phyloP scores from a whole-genome alignment of 2,329 filamentous ascomycete genomes.

The Trichophyton verrucosum region DNA sequence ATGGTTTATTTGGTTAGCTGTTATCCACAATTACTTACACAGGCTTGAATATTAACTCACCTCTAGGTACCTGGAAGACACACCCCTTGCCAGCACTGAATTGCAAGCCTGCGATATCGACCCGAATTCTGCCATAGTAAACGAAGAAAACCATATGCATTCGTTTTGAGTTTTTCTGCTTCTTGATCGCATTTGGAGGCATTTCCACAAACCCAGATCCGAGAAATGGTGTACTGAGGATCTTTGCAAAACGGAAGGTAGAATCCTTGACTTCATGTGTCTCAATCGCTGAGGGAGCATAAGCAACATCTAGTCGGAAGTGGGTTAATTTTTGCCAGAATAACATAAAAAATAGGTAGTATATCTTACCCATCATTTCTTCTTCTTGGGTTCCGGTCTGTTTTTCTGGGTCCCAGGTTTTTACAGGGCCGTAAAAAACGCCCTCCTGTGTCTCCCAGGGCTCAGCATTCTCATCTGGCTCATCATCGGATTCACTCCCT shows the following conservation, averaged over 20 bases:
- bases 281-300: constrained; percentile 44
- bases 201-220: constrained; percentile 83
- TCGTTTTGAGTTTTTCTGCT: constrained; percentile 78
- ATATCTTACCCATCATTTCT: constrained; percentile 28
- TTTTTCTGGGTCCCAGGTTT: constrained; percentile 31
- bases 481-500: constrained; percentile 30
- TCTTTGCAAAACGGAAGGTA: constrained; percentile 79
- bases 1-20: not conserved
- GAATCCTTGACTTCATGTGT: constrained; percentile 49
- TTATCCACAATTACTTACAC: not conserved
- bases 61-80: constrained; percentile 88
- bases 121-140: constrained; percentile 65
- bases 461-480: constrained; percentile 29
- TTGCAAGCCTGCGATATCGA: constrained; percentile 45
- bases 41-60: constrained; percentile 38
- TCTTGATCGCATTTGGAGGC: constrained; percentile 69
- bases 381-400: constrained; percentile 29
- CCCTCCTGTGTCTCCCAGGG: constrained; percentile 33
- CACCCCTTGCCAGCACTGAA: constrained; percentile 82
- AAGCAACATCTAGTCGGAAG: constrained; percentile 43
- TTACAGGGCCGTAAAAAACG: constrained; percentile 32
- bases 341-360: not conserved
- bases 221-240: constrained; percentile 72
- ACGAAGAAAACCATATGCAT: constrained; percentile 98
- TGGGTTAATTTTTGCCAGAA: not conserved